A percentile compares a stretch with the other conserved stretches of the same genome.
Conservation (phyloP, 1,139 yeast genomes). For the Yamadazyma pseudoaaseri region DNA sequence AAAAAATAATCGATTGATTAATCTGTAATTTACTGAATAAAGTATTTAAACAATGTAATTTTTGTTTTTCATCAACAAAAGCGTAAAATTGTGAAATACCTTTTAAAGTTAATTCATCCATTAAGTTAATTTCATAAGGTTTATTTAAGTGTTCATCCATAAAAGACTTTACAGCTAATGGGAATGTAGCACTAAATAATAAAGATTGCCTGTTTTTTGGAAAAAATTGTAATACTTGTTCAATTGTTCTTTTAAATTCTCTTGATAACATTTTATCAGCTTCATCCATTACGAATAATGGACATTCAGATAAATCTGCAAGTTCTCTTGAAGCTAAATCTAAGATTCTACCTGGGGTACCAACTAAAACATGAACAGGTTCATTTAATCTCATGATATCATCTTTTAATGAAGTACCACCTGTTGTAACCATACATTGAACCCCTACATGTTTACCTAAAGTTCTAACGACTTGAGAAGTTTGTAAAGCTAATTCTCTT, state of each 20-base stretch:
- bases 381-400: constrained; percentile 92
- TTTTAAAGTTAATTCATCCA: constrained; percentile 95
- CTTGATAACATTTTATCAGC: constrained; percentile 96
- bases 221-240: constrained; percentile 80
- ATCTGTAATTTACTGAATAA: constrained; percentile 90
- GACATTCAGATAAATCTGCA: constrained; percentile 86
- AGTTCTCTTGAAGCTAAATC: constrained; percentile 88
- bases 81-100: constrained; percentile 98
- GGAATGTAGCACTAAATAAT: constrained; percentile 94
- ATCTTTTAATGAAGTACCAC: constrained; percentile 93
- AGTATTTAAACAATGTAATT: constrained; percentile 92
- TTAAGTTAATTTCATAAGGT: constrained; percentile 93
- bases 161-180: constrained; percentile 86
- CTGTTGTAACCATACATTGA: constrained; percentile 97
- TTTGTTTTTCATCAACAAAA: constrained; percentile 94
- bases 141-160: constrained; percentile 89
- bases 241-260: constrained; percentile 86
- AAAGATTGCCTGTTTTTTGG: constrained; percentile 82
- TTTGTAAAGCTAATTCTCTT: constrained; percentile 93
- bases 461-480: constrained; percentile 97
- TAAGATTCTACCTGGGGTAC: constrained; percentile 95
- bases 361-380: constrained; percentile 87
- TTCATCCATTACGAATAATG: constrained; percentile 95
- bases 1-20: constrained; percentile 93
- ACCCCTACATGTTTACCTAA: constrained; percentile 90